Percentiles rank a stretch among this genome's conserved stretches.
Evolutionary conservation across 768 basidiomycete genomes (phyloP).

Genomic region (Lactarius akahatsu): DNA sequence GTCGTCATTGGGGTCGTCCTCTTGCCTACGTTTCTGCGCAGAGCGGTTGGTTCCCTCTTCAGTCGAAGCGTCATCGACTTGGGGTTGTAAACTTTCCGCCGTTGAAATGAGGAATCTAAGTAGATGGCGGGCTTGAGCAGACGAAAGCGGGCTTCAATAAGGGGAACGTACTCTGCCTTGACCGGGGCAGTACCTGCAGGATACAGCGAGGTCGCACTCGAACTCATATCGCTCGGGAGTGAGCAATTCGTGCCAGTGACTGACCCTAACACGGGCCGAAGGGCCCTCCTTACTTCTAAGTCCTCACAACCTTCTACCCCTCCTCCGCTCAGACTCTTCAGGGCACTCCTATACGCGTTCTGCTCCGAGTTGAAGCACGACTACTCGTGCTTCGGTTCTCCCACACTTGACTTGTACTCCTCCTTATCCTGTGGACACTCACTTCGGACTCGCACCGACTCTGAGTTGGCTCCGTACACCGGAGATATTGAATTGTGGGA

Average conservation of each 20-base stretch:
- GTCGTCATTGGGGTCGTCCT: slow-evolving; percentile 29
- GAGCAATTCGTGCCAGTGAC: neutral
- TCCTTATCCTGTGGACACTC: no score
- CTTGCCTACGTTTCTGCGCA: slow-evolving; percentile 28
- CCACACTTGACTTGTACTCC: no score
- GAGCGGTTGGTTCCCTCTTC: slow-evolving; percentile 53
- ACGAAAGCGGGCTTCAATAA: neutral
- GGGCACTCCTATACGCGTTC: no score
- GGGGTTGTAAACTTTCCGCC: slow-evolving; percentile 26
- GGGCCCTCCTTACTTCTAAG: no score
- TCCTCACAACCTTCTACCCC: no score
- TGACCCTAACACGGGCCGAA: no score
- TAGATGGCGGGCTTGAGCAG: neutral
- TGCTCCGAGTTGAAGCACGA: no score
- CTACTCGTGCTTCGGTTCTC: no score
- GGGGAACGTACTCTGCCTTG: slow-evolving; percentile 48
- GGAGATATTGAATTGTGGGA: no score
- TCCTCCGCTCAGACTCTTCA: no score
- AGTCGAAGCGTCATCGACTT: slow-evolving; percentile 59
- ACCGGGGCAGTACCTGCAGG: slow-evolving; percentile 52
- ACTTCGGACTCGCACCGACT: no score
- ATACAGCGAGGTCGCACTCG: slow-evolving; percentile 16
- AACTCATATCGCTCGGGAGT: neutral
- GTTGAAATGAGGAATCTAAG: slow-evolving; percentile 43
- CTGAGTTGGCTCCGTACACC: no score